phyloP scores from a whole-genome alignment of 495 filamentous ascomycete genomes.

The Tuber borchii region DNA sequence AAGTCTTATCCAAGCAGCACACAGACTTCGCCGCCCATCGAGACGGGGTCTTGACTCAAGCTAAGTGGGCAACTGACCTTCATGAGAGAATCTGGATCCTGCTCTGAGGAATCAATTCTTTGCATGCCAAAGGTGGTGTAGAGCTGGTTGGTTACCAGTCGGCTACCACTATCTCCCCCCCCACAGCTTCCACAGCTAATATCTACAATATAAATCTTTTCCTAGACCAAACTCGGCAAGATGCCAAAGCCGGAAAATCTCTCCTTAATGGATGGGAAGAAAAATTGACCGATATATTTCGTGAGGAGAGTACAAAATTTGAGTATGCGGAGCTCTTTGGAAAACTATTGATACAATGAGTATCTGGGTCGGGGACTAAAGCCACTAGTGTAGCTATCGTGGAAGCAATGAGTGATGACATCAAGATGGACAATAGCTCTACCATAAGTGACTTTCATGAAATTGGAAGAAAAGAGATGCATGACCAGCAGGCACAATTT shows the following conservation, averaged over 20 bases:
- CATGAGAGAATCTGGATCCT: slow-evolving; percentile 44
- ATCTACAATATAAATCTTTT: slow-evolving; percentile 16
- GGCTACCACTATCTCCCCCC: slow-evolving; percentile 37
- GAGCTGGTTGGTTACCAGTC: slow-evolving; percentile 17
- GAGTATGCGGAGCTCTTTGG: slow-evolving; percentile 59
- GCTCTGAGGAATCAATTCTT: slow-evolving; percentile 45
- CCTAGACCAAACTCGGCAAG: slow-evolving; percentile 39
- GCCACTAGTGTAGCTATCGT: slow-evolving; percentile 22
- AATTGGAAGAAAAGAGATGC: slow-evolving; percentile 49
- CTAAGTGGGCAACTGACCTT: slow-evolving; percentile 39
- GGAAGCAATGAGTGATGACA: slow-evolving; percentile 32
- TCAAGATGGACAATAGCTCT: slow-evolving; percentile 15
- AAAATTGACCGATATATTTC: slow-evolving; percentile 46
- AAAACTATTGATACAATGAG: slow-evolving; percentile 59
- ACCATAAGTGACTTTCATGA: slow-evolving; percentile 46
- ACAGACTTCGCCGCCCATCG: slow-evolving; percentile 49
- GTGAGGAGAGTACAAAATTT: slow-evolving; percentile 51
- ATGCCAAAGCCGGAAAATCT: slow-evolving; percentile 40
- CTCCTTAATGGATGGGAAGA: slow-evolving; percentile 46
- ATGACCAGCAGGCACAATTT: slow-evolving; percentile 51
- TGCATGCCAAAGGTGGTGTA: slow-evolving; percentile 2
- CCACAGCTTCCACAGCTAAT: slow-evolving; percentile 25
- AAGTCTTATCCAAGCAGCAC: slow-evolving; percentile 56
- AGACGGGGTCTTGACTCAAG: slow-evolving; percentile 37
- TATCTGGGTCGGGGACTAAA: slow-evolving; percentile 41